Percentiles rank a stretch among this genome's conserved stretches.
Evolutionary conservation across 2,329 filamentous ascomycete genomes (phyloP).

Genomic region (Acephala macrosclerotiorum): DNA sequence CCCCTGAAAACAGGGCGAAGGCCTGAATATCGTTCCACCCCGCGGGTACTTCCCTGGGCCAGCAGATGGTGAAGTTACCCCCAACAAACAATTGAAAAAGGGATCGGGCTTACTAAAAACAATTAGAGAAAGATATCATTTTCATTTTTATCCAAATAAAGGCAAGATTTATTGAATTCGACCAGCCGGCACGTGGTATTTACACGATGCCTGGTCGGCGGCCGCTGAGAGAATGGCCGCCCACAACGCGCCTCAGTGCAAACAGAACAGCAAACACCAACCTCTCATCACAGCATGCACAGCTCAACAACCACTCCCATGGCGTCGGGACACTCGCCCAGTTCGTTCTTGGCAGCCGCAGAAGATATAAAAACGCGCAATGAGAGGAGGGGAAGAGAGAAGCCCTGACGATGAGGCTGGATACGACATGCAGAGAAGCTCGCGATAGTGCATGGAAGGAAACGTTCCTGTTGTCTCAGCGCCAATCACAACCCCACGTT

Average conservation of each 20-base stretch:
- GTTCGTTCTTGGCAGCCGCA: not conserved
- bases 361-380: not conserved
- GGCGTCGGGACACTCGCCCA: not conserved
- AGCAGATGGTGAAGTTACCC: too few species aligned
- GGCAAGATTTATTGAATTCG: too few species aligned
- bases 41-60: too few species aligned
- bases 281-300: not conserved
- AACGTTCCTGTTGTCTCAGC: not conserved
- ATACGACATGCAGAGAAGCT: not conserved
- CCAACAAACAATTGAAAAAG: too few species aligned
- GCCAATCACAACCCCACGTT: conserved; percentile 5
- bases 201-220: not conserved
- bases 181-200: not conserved
- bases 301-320: not conserved
- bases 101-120: too few species aligned
- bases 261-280: not conserved
- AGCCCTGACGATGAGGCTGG: not conserved
- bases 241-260: not conserved
- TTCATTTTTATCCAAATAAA: too few species aligned
- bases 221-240: not conserved
- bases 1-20: too few species aligned
- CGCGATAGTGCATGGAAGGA: not conserved
- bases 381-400: not conserved
- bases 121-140: too few species aligned
- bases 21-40: too few species aligned